Base-by-base conservation (phyloP, 2,329 filamentous ascomycete genomes). In the Purpureocillium lavendulum region DNA sequence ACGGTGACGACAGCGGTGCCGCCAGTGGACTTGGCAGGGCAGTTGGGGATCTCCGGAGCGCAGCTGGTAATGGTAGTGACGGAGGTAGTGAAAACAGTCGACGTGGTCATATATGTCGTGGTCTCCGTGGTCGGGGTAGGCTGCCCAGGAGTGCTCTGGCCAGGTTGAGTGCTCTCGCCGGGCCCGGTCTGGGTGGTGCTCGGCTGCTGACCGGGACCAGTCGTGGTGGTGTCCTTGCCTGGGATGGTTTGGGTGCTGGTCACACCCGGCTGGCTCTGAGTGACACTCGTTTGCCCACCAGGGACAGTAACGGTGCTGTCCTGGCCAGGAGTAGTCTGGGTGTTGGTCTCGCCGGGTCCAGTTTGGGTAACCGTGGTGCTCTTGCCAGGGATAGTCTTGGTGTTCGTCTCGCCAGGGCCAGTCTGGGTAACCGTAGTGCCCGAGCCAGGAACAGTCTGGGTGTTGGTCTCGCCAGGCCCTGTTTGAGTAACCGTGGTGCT, bases 41-140 rank as follows among this genome's bases (percentile, higher is more conserved):
- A 79, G 61, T 74, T 59, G 30, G 65, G 62, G 35, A 70, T 56
- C 38, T 60, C 60, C 24, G 62, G 47, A n/a, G 55, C 66, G 47
- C 70, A 72, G 52, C 63, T 67, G 42, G 66, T 74, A 56, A 76
- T 61, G 40, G 72, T 76, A 44, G 62, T 61, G 43, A 67, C 53
- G 2, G 59, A 54, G 32, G 73, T 76, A 44, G 65, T 67, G 63
- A 63, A 73, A 54, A 75, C 57, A 36, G 71, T 73, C 2, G 69
- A 70, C 44, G 66, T 67, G 47, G 57, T 65, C 49, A 65, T 54
- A 54, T 64, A 69, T 49, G 61, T 66, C 42, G 57, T 61, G 38
- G 52, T 45, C 38, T 49, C 48, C 29, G 45, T 47, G 16, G 45
- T 41, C 8, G 34, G 21, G 21, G 21, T 26, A 5, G 21, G 5